Evolutionary conservation across 495 filamentous ascomycete species (phyloP).

Genomic region (Friedmanniomyces simplex): DNA sequence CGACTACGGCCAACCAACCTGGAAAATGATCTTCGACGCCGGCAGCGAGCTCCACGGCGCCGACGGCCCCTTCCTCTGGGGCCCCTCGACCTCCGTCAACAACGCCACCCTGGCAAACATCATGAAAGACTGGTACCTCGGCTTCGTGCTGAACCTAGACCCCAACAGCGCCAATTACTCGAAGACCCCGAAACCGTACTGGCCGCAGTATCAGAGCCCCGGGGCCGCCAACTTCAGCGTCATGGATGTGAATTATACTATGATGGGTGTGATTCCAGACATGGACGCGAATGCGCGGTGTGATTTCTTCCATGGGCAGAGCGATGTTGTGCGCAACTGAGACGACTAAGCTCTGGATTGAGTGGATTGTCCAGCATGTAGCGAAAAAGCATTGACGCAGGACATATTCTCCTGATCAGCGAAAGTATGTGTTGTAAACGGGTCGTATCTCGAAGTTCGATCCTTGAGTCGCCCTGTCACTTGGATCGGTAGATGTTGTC

Average conservation of each 20-base stretch:
- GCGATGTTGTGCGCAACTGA: constrained; percentile 22
- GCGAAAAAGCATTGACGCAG: no score
- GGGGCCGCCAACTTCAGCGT: constrained; percentile 2
- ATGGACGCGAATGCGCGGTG: constrained; percentile 16
- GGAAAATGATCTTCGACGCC: constrained; percentile 21
- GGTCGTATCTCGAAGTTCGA: no score
- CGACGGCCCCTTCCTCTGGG: constrained; percentile 12
- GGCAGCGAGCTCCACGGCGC: constrained; percentile 20
- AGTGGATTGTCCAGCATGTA: no score
- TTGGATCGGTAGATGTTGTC: no score
- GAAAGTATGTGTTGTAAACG: no score
- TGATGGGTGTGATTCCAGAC: constrained; percentile 15
- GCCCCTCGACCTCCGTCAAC: constrained; percentile 5
- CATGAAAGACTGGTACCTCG: constrained; percentile 50
- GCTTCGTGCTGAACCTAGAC: constrained; percentile 36
- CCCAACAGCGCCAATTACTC: constrained; percentile 16
- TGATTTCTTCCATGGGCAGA: constrained; percentile 22
- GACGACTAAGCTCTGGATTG: no score
- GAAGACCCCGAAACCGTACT: constrained; percentile 13
- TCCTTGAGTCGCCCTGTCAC: no score
- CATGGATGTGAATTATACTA: constrained; percentile 18
- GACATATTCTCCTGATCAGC: no score
- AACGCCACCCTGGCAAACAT: constrained; percentile 49
- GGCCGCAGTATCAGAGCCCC: constrained; percentile 15
- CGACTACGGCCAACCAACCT: constrained; percentile 19